Evolutionary conservation across 768 basidiomycete genomes (phyloP).

Genomic region (Coprinellus micaceus): DNA sequence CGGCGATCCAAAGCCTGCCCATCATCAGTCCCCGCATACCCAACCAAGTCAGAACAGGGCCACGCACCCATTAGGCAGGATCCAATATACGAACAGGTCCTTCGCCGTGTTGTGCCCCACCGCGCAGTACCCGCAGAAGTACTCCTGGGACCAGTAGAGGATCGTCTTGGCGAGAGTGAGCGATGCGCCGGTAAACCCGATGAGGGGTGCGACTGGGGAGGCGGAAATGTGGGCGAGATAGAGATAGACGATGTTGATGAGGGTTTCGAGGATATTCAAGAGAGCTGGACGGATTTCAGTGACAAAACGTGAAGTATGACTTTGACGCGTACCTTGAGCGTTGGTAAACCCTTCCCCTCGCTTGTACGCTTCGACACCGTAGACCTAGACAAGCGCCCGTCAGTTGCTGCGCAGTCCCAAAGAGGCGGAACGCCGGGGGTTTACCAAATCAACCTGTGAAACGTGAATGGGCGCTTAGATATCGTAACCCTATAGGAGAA

Average conservation of each 20-base stretch:
- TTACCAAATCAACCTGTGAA: slow-evolving; percentile 11
- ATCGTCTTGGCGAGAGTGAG: slow-evolving; percentile 86
- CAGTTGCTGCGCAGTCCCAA: background rate
- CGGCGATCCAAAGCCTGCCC: slow-evolving; percentile 63
- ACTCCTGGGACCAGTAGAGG: slow-evolving; percentile 80
- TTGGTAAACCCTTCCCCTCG: slow-evolving; percentile 76
- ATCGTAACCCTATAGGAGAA: no score
- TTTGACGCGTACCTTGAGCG: slow-evolving; percentile 62
- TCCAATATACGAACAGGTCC: slow-evolving; percentile 57
- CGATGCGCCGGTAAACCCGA: slow-evolving; percentile 69
- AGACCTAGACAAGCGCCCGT: slow-evolving; percentile 51
- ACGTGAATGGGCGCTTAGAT: no score
- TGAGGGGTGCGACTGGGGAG: slow-evolving; percentile 63
- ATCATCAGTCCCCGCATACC: slow-evolving; percentile 20
- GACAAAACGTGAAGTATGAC: background rate
- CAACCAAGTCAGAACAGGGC: background rate
- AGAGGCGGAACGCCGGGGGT: background rate
- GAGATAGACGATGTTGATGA: slow-evolving; percentile 71
- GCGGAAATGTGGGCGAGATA: slow-evolving; percentile 63
- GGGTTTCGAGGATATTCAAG: slow-evolving; percentile 75
- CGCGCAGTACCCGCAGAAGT: slow-evolving; percentile 68
- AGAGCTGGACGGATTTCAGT: slow-evolving; percentile 44
- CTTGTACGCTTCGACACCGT: slow-evolving; percentile 65
- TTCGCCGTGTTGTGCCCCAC: slow-evolving; percentile 66
- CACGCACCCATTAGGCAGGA: slow-evolving; percentile 76